A percentile compares a stretch with the other conserved stretches of the same genome.
Conservation (phyloP, 2,329 filamentous ascomycete species). For the Xylaria sp. region DNA sequence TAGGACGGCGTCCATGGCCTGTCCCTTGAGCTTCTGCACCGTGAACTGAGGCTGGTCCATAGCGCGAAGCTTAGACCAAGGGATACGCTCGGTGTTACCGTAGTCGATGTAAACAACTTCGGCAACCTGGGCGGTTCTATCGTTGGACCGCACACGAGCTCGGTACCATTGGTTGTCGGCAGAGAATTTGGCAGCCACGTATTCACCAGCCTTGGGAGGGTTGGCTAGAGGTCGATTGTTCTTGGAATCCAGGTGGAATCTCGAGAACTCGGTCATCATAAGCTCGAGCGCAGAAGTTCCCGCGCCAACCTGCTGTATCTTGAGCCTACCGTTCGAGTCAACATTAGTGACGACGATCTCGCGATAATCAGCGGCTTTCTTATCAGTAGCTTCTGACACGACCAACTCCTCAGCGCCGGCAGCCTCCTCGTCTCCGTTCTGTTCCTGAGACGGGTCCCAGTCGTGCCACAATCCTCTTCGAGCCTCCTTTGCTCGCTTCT, state of each 20-base stretch:
- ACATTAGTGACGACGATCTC: conserved; percentile 91
- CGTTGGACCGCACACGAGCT: conserved; percentile 83
- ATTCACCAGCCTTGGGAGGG: conserved; percentile 84
- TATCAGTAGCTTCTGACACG: conserved; percentile 51
- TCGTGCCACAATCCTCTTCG: conserved; percentile 88
- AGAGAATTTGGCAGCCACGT: conserved; percentile 85
- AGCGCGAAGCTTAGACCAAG: conserved; percentile 79
- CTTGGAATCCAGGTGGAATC: conserved; percentile 79
- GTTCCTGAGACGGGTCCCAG: conserved; percentile 87
- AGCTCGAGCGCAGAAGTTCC: conserved; percentile 80
- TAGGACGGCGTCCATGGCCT: conserved; percentile 80
- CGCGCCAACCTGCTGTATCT: conserved; percentile 84
- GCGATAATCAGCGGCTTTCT: conserved; percentile 77
- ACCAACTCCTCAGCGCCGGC: conserved; percentile 47
- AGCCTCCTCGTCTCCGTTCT: conserved; percentile 52
- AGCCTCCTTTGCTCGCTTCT: conserved; percentile 82
- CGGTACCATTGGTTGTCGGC: conserved; percentile 93
- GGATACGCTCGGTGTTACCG: conserved; percentile 84
- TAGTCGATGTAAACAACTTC: conserved; percentile 96
- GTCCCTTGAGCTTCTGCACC: conserved; percentile 73
- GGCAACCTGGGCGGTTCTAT: conserved; percentile 79
- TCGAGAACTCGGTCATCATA: conserved; percentile 85
- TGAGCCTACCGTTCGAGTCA: conserved; percentile 73
- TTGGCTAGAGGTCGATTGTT: conserved; percentile 69
- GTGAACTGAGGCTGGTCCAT: conserved; percentile 75